Evolutionary conservation across 805 yeast genomes (phyloP), one percentile per base, ranked within the genome.

Genomic region (Yamadazyma akitaensis): DNA sequence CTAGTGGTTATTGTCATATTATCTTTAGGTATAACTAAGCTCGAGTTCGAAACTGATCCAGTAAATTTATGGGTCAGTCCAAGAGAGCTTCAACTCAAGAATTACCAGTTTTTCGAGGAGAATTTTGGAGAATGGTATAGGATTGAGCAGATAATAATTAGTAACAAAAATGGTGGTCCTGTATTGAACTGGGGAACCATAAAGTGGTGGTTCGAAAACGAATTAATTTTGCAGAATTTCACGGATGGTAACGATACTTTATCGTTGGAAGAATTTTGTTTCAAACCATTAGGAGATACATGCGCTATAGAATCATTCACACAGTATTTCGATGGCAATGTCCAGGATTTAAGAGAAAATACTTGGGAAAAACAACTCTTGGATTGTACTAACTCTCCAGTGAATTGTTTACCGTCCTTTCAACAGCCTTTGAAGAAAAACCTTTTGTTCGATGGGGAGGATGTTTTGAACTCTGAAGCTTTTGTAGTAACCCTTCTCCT

Each of bases 101-200:
- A 92, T 56, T 82, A 84, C 56, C 68, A 73, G 45, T 82, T 72
- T 54, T 92, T 81, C 60, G 97, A 94, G 61, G 75, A 76, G 17
- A 79, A 81, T 50, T 92, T 92, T 64, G 97, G 97, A 0, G 96
- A 95, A 33, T 92, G 94, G 70, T 94, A 85, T 67, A 75, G 97
- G 55, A 80, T 88, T 4, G 92, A 89, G 57, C 98, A 92, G 64
- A 67, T 88, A 0, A 87, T 88, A 53, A 70, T 92, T 6, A 66
- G 68, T 50, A 58, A 60, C 24, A 80, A 80, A 17, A 73, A 86
- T 2, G 88, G 88, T 0, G 78, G 82, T 0, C 84, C 92, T 0
- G 67, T 92, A 30, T 57, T 77, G 24, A 74, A 76, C 28, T 88
- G 88, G 73, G 82, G 80, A 0, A 80, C 82, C 1, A 59, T 91